phyloP scores from a whole-genome alignment of 1,284 basidiomycete species.

The Boletus smithii region DNA sequence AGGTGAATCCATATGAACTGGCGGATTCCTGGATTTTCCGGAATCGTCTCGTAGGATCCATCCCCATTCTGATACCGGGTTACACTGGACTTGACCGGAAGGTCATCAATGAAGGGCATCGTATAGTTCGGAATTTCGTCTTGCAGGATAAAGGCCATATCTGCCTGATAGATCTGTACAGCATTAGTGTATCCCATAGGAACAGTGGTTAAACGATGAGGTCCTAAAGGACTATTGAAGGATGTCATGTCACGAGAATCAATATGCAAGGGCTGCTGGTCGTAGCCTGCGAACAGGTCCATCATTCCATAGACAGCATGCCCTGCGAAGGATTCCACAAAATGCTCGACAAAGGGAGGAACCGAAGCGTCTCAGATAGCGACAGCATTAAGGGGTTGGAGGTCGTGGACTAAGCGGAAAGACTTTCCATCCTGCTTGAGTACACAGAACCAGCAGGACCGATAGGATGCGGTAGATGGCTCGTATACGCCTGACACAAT shows the following conservation, averaged over 20 bases:
- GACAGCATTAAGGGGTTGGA: constrained; percentile 30
- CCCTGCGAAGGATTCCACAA: constrained; percentile 15
- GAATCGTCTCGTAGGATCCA: too few species aligned
- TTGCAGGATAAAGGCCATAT: constrained; percentile 2
- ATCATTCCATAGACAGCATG: constrained; percentile 15
- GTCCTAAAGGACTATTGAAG: too few species aligned
- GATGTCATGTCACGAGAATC: constrained; percentile 6
- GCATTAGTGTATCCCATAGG: constrained; percentile 16
- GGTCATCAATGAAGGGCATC: background rate
- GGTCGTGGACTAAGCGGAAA: constrained; percentile 18
- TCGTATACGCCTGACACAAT: too few species aligned
- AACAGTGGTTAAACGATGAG: constrained; percentile 12
- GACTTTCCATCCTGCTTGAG: too few species aligned
- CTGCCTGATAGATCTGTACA: background rate
- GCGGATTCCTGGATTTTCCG: constrained; percentile 9
- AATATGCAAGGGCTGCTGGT: constrained; percentile 10
- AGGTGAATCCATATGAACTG: constrained; percentile 29
- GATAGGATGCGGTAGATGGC: too few species aligned
- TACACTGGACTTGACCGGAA: background rate
- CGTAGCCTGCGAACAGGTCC: constrained; percentile 13
- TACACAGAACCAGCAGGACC: too few species aligned
- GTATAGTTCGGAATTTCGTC: background rate
- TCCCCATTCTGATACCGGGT: background rate
- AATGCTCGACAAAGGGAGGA: constrained; percentile 16
- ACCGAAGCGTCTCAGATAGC: constrained; percentile 21